These are phyloP conservation scores for Penicillium waksmanii DNA, from an alignment of 495 filamentous ascomycete genomes.

Conservation along the genomic window DNA sequence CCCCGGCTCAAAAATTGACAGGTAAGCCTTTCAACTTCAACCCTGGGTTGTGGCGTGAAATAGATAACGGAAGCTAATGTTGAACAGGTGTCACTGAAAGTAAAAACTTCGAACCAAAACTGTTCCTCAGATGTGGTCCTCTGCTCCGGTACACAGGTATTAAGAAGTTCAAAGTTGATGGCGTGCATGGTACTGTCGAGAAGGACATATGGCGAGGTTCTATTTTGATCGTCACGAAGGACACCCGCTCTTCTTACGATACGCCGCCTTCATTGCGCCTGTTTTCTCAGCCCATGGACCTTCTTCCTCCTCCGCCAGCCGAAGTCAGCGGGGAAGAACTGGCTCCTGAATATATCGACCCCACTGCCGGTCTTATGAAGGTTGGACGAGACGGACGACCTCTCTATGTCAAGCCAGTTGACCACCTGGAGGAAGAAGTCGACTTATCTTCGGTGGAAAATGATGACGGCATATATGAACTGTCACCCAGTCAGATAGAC, in stretches of 20 bases:
- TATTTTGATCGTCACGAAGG: conserved; percentile 90
- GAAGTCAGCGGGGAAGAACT: conserved; percentile 68
- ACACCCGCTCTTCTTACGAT: conserved; percentile 80
- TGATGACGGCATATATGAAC: conserved; percentile 80
- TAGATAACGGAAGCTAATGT: conserved; percentile 23
- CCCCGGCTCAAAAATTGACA: conserved; percentile 40
- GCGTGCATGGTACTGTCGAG: conserved; percentile 45
- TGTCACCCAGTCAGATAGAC: conserved; percentile 48
- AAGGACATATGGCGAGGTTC: conserved; percentile 90
- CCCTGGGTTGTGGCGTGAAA: not conserved
- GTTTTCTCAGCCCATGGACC: conserved; percentile 83
- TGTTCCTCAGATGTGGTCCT: conserved; percentile 89
- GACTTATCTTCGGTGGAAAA: conserved; percentile 78
- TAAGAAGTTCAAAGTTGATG: conserved; percentile 40
- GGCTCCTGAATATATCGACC: conserved; percentile 82
- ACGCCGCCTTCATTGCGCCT: conserved; percentile 74
- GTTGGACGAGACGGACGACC: conserved; percentile 77
- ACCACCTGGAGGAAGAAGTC: conserved; percentile 70
- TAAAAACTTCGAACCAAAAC: conserved; percentile 76
- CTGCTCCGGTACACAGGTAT: conserved; percentile 89
- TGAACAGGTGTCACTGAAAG: conserved; percentile 30
- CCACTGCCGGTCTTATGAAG: conserved; percentile 84
- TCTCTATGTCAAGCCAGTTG: conserved; percentile 83
- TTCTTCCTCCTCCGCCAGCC: conserved; percentile 78
- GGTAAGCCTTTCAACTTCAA: conserved; percentile 25